A percentile compares a stretch with the other conserved stretches of the same genome.
phyloP scores from a whole-genome alignment of 345 rosid genomes.

The Eucalyptus cloeziana region DNA sequence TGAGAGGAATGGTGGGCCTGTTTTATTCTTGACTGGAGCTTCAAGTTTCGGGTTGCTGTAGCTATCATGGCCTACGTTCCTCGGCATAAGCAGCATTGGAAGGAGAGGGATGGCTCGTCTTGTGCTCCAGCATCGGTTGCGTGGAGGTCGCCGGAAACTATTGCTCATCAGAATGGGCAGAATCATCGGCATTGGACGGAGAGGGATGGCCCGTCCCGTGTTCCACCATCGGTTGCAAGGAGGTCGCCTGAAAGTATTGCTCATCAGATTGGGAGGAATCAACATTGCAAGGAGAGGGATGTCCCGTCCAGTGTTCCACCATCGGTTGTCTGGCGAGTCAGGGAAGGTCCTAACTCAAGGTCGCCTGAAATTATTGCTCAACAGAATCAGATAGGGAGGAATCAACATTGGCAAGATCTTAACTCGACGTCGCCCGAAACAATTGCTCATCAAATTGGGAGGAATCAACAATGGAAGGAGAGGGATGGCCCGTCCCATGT shows the following conservation, averaged over 20 bases:
- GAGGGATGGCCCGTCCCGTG: no score
- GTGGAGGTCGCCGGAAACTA: background rate
- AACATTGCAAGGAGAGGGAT: constrained; percentile 12
- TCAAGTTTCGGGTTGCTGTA: background rate
- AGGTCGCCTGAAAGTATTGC: background rate
- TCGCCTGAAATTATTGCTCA: background rate
- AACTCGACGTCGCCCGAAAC: background rate
- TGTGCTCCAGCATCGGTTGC: background rate
- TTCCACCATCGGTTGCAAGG: background rate
- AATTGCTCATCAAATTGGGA: background rate
- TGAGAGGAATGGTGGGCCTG: background rate
- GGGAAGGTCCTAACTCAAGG: constrained; percentile 1
- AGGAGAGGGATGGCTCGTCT: background rate
- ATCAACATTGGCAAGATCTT: background rate
- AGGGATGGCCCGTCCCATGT: background rate
- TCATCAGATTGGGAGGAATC: constrained; percentile 8
- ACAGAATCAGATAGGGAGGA: constrained; percentile 2
- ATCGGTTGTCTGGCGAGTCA: background rate
- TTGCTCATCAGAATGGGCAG: no score
- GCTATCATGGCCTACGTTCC: constrained; percentile 48
- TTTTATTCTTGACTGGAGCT: background rate
- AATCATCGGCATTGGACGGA: no score
- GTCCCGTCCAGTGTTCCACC: background rate
- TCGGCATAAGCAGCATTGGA: constrained; percentile 22
- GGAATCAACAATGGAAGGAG: background rate